Base-by-base conservation (phyloP, 345 rosid species). In the Gossypium thurberi region DNA sequence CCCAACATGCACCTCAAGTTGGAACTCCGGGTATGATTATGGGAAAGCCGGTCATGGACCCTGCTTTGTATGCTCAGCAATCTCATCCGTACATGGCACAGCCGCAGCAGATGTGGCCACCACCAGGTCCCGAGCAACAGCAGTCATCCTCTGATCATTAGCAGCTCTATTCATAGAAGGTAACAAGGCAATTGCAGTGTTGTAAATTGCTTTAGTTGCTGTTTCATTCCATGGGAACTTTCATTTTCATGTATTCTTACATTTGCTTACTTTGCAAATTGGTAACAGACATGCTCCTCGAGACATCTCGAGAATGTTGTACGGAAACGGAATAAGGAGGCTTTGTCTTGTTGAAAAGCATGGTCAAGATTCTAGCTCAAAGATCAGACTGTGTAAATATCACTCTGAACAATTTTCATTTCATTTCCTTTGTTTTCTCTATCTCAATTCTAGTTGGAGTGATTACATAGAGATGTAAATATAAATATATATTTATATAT, bases 1-100 rank as follows among this genome's bases (percentile, higher is more conserved):
- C 91, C 12, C 94, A 84, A 69, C 88, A 84, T 53, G 83, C 79
- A 51, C 83, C 93, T 3, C 89, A 82, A 75, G 83, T 87, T 18
- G 96, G 94, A 62, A 62, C 88, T 63, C 87, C 94, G 0, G 97
- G 94, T 51, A 83, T 94, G 97, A 88, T 88, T 52, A 84, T 94
- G 90, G 98, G 95, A 42, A 92, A 90, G 79, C 92, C 94, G 0
- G 77, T 86, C 20, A 78, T 84, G 82, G 92, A 88, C 76, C 95
- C 96, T 25, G 62, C 92, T 6, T 74, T 89, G 68, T 88, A 83
- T 65, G 87, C 84, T 13, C 86, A 84, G 67, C 89, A 85, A 74
- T 56, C 87, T 67, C 90, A 84, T 61, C 89, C 92, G 2, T 91
- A 89, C 74, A 85, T 89, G 88, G 86, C 81, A 26, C 93, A 85